Conservation (phyloP, 1,284 basidiomycete species). For the Blastosporella zonata region DNA sequence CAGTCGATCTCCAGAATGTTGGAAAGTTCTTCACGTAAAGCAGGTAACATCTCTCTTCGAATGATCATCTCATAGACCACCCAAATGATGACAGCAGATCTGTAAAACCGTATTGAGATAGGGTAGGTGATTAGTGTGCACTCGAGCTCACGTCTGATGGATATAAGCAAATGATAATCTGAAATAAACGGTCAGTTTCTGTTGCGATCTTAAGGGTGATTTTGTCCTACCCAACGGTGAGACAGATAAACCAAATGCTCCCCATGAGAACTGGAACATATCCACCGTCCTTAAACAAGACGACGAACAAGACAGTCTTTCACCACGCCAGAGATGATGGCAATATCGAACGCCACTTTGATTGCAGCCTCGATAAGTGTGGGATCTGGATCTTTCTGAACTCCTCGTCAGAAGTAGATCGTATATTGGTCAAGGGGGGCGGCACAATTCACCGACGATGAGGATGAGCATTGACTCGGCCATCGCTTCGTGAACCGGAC, state of each 20-base stretch:
- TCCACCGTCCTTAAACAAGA: constrained; percentile 8
- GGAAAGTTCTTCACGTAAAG: constrained; percentile 4
- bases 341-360: constrained; percentile 7
- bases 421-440: not conserved
- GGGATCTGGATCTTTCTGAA: constrained; percentile 7
- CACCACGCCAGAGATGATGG: not conserved
- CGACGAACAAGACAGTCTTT: constrained; percentile 9
- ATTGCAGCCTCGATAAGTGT: constrained; percentile 7
- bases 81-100: constrained; percentile 11
- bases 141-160: constrained; percentile 11
- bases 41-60: constrained; percentile 3
- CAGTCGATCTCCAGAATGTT: constrained; percentile 6
- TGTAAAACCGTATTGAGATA: not conserved
- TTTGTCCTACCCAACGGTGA: constrained; percentile 6
- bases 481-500: constrained; percentile 10
- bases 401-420: not conserved
- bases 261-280: constrained; percentile 4
- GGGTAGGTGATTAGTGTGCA: too few species aligned
- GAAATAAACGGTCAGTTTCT: not conserved
- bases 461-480: constrained; percentile 13
- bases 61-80: constrained; percentile 10
- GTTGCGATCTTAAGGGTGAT: not conserved
- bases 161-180: constrained; percentile 10
- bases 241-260: constrained; percentile 8
- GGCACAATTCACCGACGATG: constrained; percentile 10